Base-by-base conservation (phyloP, 2,329 filamentous ascomycete genomes). In the Colletotrichum sidae region DNA sequence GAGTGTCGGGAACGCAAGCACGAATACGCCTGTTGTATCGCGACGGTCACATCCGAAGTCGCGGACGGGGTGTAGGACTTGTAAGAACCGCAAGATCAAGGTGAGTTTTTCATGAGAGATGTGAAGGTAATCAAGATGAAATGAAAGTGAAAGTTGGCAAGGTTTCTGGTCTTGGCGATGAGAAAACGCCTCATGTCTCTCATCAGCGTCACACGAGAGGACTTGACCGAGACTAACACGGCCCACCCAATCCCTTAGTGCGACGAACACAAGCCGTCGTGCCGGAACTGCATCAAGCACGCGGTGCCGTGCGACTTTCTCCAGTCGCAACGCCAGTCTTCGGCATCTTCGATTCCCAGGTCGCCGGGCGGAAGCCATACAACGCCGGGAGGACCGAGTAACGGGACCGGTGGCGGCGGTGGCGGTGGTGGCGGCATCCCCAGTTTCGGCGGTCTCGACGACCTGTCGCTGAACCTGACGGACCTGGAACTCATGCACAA, bases 41-140 rank as follows among this genome's bases (percentile, higher is more conserved):
- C 87, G 87, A 71, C 79, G 84, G 12, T 84, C 84, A 55, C 85
- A 88, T 72, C 83, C 78, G 68, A 88, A 88, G 72, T 86, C 84
- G 2, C 77, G 85, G 41, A 77, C 78, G 4, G 85, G 84, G 8
- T 88, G 85, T 69, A 77, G 76, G 68, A 84, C 82, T 69, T 88
- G 85, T 78, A 88, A 87, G 74, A 73, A 74, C 34, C 81, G 85
- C 54, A 86, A 84, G 73, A 83, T 85, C 56, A 86, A 86, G 61
- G 67, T 69, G 34, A 47, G 65, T 33, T 17, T 38, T 25, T 33
- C 39, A 46, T 3, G 12, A 8, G 15, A 11, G 25, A 25, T 44
- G 37, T 7, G 15, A 17, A 17, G 17, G 44, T 46, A 10, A 17
- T n/a, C 12, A 8, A 7, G 17, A 11, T 13, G 25, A 39, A 12